A percentile compares a stretch with the other conserved stretches of the same genome.
Evolutionary conservation across 768 basidiomycete genomes (phyloP).

Genomic region (Hemileccinum rubropunctum): DNA sequence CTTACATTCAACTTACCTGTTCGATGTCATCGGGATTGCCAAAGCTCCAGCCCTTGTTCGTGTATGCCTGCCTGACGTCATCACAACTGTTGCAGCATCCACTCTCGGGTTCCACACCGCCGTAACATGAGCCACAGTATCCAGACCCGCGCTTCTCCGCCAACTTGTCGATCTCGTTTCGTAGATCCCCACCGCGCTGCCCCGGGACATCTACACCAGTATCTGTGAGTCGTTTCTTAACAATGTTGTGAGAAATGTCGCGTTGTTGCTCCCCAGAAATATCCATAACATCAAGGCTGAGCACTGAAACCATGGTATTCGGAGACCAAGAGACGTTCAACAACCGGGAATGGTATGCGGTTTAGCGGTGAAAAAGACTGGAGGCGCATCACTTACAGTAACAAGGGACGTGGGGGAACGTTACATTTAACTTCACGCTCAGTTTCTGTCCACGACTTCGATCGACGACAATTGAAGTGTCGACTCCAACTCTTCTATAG

Average conservation of each 20-base stretch:
- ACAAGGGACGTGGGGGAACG: conserved; percentile 96
- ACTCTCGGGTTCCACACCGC: conserved; percentile 66
- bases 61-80: conserved; percentile 86
- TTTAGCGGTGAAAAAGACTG: conserved; percentile 1
- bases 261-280: conserved; percentile 94
- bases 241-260: conserved; percentile 85
- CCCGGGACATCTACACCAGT: conserved; percentile 58
- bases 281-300: conserved; percentile 97
- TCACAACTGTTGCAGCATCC: conserved; percentile 98
- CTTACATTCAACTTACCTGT: conserved; percentile 57
- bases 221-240: conserved; percentile 74
- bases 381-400: conserved; percentile 64
- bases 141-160: conserved; percentile 54
- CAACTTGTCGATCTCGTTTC: conserved; percentile 85
- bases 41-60: conserved; percentile 95
- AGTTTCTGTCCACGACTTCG: conserved; percentile 92
- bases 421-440: conserved; percentile 86
- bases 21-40: conserved; percentile 86
- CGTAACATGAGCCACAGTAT: conserved; percentile 97
- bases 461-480: conserved; percentile 94
- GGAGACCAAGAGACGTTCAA: background rate
- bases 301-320: conserved; percentile 50
- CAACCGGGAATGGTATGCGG: background rate
- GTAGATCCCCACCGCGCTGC: conserved; percentile 57
- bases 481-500: conserved; percentile 81